Percentiles rank a stretch among this genome's conserved stretches.
Conservation (phyloP, 495 filamentous ascomycete species). For the Hypomontagnella monticulosa region DNA sequence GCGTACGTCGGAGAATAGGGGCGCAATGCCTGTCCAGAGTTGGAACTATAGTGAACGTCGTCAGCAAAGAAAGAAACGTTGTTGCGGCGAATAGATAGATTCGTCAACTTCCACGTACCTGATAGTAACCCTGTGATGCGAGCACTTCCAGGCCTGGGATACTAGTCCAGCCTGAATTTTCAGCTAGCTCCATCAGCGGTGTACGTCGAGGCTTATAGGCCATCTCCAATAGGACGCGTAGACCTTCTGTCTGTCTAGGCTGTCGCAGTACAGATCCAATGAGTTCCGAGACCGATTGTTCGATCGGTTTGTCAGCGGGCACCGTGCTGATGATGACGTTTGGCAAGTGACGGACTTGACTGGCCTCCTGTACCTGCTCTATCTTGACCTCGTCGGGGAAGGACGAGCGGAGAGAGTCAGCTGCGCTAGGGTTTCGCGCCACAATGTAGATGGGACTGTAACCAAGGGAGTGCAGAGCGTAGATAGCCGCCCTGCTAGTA, state of each 20-base stretch:
- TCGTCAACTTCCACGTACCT: conserved; percentile 53
- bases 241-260: conserved; percentile 51
- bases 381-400: conserved; percentile 84
- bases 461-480: conserved; percentile 82
- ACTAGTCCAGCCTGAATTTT: conserved; percentile 82
- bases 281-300: conserved; percentile 72
- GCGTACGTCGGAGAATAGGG: conserved; percentile 72
- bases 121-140: conserved; percentile 85
- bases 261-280: conserved; percentile 71
- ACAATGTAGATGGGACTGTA: conserved; percentile 88
- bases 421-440: conserved; percentile 76
- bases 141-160: conserved; percentile 91
- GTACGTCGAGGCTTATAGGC: conserved; percentile 91
- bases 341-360: conserved; percentile 65
- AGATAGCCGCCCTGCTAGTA: conserved; percentile 91
- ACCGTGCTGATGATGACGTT: conserved; percentile 87
- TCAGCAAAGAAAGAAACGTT: conserved; percentile 16
- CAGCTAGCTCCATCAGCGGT: conserved; percentile 83
- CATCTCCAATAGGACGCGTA: conserved; percentile 87
- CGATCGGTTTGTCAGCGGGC: conserved; percentile 87
- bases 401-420: conserved; percentile 69
- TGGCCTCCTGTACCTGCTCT: conserved; percentile 61
- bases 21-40: conserved; percentile 81
- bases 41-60: conserved; percentile 63
- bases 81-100: not conserved